phyloP scores from a whole-genome alignment of 1,284 basidiomycete species.

The Cystobasidium sp. region DNA sequence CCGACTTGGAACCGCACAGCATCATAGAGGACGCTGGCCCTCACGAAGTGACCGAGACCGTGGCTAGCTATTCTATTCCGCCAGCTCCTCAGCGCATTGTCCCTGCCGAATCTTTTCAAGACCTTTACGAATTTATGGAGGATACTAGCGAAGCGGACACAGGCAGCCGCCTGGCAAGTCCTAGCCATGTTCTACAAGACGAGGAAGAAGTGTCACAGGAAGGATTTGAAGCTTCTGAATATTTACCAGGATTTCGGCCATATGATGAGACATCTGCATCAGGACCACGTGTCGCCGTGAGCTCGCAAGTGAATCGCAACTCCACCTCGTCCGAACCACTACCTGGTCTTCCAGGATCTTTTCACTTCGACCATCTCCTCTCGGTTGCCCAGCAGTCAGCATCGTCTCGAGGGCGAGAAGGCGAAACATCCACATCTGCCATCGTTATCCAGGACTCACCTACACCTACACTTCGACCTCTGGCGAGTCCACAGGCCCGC shows the following conservation, averaged over 20 bases:
- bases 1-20: too few relatives aligned
- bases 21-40: too few relatives aligned
- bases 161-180: too few relatives aligned
- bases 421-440: constrained; percentile 18
- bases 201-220: too few relatives aligned
- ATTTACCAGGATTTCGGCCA: too few relatives aligned
- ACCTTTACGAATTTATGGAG: neutral
- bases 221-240: too few relatives aligned
- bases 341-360: neutral
- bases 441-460: constrained; percentile 41
- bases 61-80: neutral
- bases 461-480: constrained; percentile 34
- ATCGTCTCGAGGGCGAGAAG: neutral
- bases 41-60: too few relatives aligned
- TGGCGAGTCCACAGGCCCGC: constrained; percentile 39
- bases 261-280: neutral
- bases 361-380: neutral
- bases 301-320: too few relatives aligned
- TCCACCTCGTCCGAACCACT: neutral
- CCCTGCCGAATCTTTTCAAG: neutral
- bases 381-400: neutral
- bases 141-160: neutral
- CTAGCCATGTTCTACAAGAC: too few relatives aligned
- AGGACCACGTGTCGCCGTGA: neutral
- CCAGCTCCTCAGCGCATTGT: neutral